Base-by-base conservation (phyloP, 352 stramenopile genomes). In the Phytophthora pistaciae region DNA sequence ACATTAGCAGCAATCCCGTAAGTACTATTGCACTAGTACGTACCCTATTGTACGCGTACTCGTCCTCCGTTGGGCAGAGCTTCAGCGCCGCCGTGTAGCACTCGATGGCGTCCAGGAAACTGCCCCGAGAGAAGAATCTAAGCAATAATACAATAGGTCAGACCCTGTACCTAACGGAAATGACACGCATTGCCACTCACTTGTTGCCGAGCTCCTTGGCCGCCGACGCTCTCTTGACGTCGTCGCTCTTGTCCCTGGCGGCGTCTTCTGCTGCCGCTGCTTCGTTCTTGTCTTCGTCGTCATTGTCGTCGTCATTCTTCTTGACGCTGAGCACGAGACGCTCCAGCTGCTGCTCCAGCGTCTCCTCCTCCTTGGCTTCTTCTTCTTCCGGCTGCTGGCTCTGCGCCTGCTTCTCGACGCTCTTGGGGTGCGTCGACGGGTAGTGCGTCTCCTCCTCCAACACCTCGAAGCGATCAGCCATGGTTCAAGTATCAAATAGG, bases 191-290 rank as follows among this genome's bases (percentile, higher is more conserved):
- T 44, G 25, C 0, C 21, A 77, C 84, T 40, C 53, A 95, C 88
- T 90, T 88, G 67, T 96, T 96, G 64, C 89, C 89, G n/a, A 94
- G 75, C 63, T 95, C 87, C 58, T 96, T 96, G 38, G 87, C 89
- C 38, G 77, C 60, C 11, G 89, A 92, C 16, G 89, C 87, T 56
- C 79, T 84, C 70, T 91, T 92, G 53, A 93, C 85, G 64, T 73
- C 77, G 33, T 86, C 76, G 8, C 27, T 66, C 7, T 36, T 56
- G 25, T 64, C 36, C 36, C 36, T 42, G 36, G 36, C 11, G 36
- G 11, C 36, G 11, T 42, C 36, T 42, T 42, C 11, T 13, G 74
- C 68, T 68, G 82, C 73, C 33, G 79, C 84, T 6, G 70, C 49
- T 25, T 46, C 55, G 7, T 9, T 48, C 18, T 68, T 49, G 0